Evolutionary conservation across 1,139 yeast species (phyloP), one percentile per base, ranked within the genome.

Genomic region (Hemisphaericaspora xylofermentans): DNA sequence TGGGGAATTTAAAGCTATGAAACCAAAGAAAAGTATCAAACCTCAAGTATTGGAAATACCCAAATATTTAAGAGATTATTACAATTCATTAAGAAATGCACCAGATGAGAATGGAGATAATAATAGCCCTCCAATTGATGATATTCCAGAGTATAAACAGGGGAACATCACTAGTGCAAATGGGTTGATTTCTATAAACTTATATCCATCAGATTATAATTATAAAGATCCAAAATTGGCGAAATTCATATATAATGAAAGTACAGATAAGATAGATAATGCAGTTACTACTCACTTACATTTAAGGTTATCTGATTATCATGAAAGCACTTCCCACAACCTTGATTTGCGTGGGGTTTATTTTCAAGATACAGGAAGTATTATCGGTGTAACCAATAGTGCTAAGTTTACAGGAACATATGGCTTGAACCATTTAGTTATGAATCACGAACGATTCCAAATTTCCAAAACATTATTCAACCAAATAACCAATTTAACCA

Each of bases 401-500:
- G 88, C 85, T 8, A 88, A 88, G 58, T 88, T 85, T 56, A 71
- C 76, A 35, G 91, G 95, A 3, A 50, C 69, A 6, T 74, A 74
- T 52, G 79, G 75, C 0, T 54, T 84, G 21, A 86, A 89, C 1
- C 87, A 82, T 50, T 63, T 83, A 38, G 60, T 74, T 0, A 57
- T 80, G 44, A 62, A 66, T 28, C 71, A 71, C 16, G 54, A 56
- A 1, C 64, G 69, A 31, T 84, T 74, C 52, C 68, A 49, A 53
- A 64, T 43, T 52, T 77, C 47, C 51, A 68, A 56, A 56, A 58
- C 36, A 50, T 70, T 54, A 46, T 75, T 67, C 50, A 49, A 65
- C 7, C 68, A 68, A 28, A 60, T 66, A 30, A 57, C 73, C 27
- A 74, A 81, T 41, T 58, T 63, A 3, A 67, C 81, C 2, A 61